Conservation (phyloP, 352 stramenopile species). For the Lagenidium sp. region DNA sequence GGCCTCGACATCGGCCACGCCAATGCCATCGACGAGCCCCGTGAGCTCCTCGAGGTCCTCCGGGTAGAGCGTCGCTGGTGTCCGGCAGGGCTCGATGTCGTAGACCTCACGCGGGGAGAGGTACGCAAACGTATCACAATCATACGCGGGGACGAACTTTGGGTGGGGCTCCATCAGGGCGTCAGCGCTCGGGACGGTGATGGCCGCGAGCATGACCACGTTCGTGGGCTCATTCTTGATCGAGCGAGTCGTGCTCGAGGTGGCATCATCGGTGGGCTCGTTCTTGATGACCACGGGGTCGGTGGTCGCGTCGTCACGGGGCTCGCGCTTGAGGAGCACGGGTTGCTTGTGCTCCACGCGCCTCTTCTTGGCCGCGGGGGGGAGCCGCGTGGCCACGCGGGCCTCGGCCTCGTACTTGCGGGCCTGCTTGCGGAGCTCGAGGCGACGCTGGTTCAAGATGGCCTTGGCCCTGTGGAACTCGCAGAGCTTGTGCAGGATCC, state of each 20-base stretch:
- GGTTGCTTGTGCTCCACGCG: too few relatives aligned
- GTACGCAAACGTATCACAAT: too few relatives aligned
- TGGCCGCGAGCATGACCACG: too few relatives aligned
- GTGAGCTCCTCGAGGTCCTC: slow-evolving; percentile 12
- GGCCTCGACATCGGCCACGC: not conserved
- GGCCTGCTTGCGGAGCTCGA: slow-evolving; percentile 14
- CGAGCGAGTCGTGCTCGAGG: too few relatives aligned
- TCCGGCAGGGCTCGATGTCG: slow-evolving; percentile 9
- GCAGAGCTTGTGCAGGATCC: slow-evolving; percentile 22
- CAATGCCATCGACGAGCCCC: slow-evolving; percentile 7
- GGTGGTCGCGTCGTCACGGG: too few relatives aligned
- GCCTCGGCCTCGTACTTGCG: not conserved
- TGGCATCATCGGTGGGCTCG: too few relatives aligned
- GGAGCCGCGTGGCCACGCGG: not conserved
- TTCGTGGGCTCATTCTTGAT: too few relatives aligned
- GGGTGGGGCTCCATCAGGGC: too few relatives aligned
- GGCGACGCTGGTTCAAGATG: slow-evolving; percentile 21
- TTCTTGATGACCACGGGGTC: too few relatives aligned
- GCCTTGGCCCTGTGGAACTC: slow-evolving; percentile 23
- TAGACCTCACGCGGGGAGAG: slow-evolving; percentile 10
- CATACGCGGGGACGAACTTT: not conserved
- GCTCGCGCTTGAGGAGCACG: too few relatives aligned
- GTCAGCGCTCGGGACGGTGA: too few relatives aligned
- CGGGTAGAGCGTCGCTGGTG: slow-evolving; percentile 9
- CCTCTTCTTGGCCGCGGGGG: too few relatives aligned